phyloP scores from a whole-genome alignment of 306 rosid genomes.

The Casuarina cunninghamiana region DNA sequence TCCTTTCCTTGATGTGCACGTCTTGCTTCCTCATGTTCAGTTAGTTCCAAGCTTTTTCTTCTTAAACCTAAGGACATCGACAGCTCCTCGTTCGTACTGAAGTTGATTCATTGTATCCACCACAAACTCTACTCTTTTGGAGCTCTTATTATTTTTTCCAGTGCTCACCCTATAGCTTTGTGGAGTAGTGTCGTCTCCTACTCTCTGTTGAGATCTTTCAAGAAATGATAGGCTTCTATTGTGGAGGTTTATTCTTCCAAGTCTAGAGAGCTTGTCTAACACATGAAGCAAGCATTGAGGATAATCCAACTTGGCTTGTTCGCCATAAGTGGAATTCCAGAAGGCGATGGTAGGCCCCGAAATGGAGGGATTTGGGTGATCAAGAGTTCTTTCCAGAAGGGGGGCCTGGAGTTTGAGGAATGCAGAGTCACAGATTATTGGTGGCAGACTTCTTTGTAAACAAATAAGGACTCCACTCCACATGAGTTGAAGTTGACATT shows the following conservation, averaged over 20 bases:
- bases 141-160: conserved; percentile 49
- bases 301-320: conserved; percentile 54
- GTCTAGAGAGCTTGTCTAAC: conserved; percentile 68
- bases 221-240: conserved; percentile 54
- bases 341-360: conserved; percentile 64
- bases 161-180: conserved; percentile 41
- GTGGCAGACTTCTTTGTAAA: conserved; percentile 58
- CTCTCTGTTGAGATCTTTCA: conserved; percentile 40
- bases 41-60: conserved; percentile 60
- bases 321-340: conserved; percentile 76
- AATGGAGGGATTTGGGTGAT: conserved; percentile 62
- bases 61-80: conserved; percentile 32
- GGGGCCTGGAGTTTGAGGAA: conserved; percentile 62
- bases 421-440: conserved; percentile 57
- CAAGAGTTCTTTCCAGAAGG: conserved; percentile 71
- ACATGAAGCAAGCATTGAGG: conserved; percentile 62
- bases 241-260: conserved; percentile 61
- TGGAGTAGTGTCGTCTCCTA: conserved; percentile 28
- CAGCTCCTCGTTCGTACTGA: conserved; percentile 26
- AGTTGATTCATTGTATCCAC: conserved; percentile 23
- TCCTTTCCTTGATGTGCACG: conserved; percentile 78
- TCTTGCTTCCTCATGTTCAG: conserved; percentile 79
- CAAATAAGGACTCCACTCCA: conserved; percentile 63
- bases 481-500: conserved; percentile 44
- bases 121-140: conserved; percentile 60